A percentile compares a stretch with the other conserved stretches of the same genome.
These are phyloP conservation scores for Hippophae tibetana DNA, from an alignment of 306 rosid species.

Conservation along the genomic window DNA sequence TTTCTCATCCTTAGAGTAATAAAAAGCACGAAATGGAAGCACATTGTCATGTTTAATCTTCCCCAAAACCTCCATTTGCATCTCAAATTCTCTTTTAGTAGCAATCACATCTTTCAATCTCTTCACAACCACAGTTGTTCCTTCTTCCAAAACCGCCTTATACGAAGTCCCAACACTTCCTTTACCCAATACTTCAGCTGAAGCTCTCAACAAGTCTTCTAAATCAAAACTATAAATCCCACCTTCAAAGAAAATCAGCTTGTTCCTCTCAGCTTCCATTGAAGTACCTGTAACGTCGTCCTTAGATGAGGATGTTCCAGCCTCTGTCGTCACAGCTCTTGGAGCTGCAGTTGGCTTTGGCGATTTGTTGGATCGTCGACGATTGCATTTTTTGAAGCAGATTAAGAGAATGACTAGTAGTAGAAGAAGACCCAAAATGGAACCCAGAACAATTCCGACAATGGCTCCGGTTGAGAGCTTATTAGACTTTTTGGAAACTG, in stretches of 20 bases:
- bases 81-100: conserved; percentile 68
- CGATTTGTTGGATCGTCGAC: conserved; percentile 26
- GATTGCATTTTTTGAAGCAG: conserved; percentile 43
- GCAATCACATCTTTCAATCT: conserved; percentile 78
- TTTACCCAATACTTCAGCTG: conserved; percentile 92
- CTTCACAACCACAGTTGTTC: conserved; percentile 92
- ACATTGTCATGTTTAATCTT: conserved; percentile 80
- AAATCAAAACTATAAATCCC: conserved; percentile 82
- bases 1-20: conserved; percentile 95
- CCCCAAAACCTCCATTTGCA: conserved; percentile 71
- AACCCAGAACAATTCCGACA: conserved; percentile 52
- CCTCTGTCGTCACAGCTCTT: conserved; percentile 46
- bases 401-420: conserved; percentile 39
- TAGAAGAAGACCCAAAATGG: conserved; percentile 20
- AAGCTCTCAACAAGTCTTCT: conserved; percentile 90
- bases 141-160: conserved; percentile 95
- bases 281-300: conserved; percentile 95
- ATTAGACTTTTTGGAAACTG: conserved; percentile 33
- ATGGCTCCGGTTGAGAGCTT: conserved; percentile 82
- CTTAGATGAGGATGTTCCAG: conserved; percentile 88
- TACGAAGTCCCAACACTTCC: conserved; percentile 97
- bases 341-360: conserved; percentile 34
- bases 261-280: conserved; percentile 76
- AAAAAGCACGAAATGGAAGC: conserved; percentile 78
- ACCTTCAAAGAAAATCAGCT: conserved; percentile 74